Evolutionary conservation across 495 filamentous ascomycete species (phyloP), one percentile per base, ranked within the genome.

Genomic region (Pyrenula massariospora): DNA sequence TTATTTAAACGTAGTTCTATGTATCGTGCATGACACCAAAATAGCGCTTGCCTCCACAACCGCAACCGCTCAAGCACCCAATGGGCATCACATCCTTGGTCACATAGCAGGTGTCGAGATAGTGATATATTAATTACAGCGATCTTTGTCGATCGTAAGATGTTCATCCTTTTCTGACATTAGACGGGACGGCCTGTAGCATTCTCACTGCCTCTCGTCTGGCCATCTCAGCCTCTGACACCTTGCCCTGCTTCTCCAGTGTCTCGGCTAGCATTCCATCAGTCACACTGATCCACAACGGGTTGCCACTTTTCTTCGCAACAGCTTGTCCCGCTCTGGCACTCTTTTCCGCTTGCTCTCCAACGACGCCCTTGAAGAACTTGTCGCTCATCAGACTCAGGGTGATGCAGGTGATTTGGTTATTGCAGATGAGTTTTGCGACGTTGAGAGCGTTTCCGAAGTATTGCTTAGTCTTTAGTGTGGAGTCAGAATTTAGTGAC

Each of bases 321-420:
- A 92, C 83, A 12, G 77, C 80, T 54, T 82, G 74, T 24, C 81
- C 87, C 0, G 91, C 90, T 49, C 80, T 77, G 0, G 87, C 88
- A 59, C 86, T 87, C 73, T 96, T 96, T 60, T 94, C 83, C 1
- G 92, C 87, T 70, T 97, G 92, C 56, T 90, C 89, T 36, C 88
- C 89, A 1, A 96, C 81, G 12, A 92, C 86, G 25, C 85, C 86
- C 23, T 81, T 77, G 72, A 96, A 97, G 67, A 97, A 90, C 50
- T 83, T 80, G 66, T 74, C 80, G 61, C 86, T 85, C 89, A 97
- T 91, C 60, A 94, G 82, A 59, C 80, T 89, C 48, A 99, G 76
- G 2, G 85, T 82, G 59, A 96, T 88, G 59, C 83, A 86, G 10
- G 89, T 77, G 56, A 90, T 85, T 55, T 93, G 92, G 52, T 69